Percentiles rank a stretch among this genome's conserved stretches.
Evolutionary conservation across 106 monocot genomes (phyloP).

Genomic region (Acanthochlamys bracteata): DNA sequence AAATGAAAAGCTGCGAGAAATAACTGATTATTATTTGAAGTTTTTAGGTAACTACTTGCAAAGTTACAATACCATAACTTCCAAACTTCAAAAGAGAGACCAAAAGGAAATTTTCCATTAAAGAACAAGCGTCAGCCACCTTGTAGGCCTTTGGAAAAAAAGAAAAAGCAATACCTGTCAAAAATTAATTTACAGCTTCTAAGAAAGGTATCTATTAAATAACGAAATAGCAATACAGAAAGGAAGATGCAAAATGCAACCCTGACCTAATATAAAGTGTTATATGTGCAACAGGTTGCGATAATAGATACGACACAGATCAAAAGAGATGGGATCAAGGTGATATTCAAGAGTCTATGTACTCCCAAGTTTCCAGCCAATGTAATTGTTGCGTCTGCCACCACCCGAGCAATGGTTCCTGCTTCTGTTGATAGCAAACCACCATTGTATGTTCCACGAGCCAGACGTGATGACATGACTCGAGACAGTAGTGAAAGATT

Average conservation of each 20-base stretch:
- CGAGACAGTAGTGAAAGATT: slow-evolving; percentile 44
- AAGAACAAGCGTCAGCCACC: too few relatives aligned
- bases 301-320: slow-evolving; percentile 28
- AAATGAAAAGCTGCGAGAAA: too few relatives aligned
- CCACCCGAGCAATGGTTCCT: slow-evolving; percentile 41
- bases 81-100: too few relatives aligned
- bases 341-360: slow-evolving; percentile 29
- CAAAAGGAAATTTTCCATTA: too few relatives aligned
- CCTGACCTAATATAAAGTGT: slow-evolving; percentile 20
- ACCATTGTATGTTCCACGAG: slow-evolving; percentile 50
- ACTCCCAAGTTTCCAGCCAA: slow-evolving; percentile 34
- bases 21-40: too few relatives aligned
- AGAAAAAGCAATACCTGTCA: too few relatives aligned
- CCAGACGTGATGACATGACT: slow-evolving; percentile 40
- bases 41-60: too few relatives aligned
- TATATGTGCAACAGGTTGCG: slow-evolving; percentile 27
- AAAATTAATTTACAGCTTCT: too few relatives aligned
- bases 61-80: too few relatives aligned
- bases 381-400: slow-evolving; percentile 42
- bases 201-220: too few relatives aligned
- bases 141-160: too few relatives aligned
- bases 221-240: background rate
- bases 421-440: slow-evolving; percentile 44
- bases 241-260: background rate
- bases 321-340: slow-evolving; percentile 25